Base-by-base conservation (phyloP, 768 basidiomycete genomes). In the Suillus spraguei region DNA sequence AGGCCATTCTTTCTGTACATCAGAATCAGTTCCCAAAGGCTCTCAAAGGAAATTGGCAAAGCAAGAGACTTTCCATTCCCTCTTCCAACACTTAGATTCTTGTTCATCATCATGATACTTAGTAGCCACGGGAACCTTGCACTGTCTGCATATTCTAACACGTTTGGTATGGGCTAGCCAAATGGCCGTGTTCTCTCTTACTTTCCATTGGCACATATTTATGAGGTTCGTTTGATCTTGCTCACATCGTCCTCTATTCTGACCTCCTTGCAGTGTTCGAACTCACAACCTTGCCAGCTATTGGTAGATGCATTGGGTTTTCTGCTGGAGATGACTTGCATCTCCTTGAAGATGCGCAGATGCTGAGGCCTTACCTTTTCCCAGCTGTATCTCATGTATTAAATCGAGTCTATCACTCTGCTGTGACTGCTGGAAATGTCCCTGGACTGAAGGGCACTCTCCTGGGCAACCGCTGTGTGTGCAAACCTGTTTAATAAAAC, bases 21-120 rank as follows among this genome's bases (percentile, higher is more conserved):
- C 92, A 97, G 71, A 97, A 96, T 68, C 95, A 98, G 75, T 98
- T 96, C 77, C 85, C 89, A 16, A 94, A 94, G 71, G 97, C 97
- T 3, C 79, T 93, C 65, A 81, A 83, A n/a, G 60, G 95, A 98
- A 64, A 97, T 99, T 71, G 89, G 91, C 42, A 93, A 91, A 71
- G 96, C 97, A 35, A 87, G 97, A 42, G 97, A 99, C 72, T 80
- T 94, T n/a, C n/a, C n/a, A n/a, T n/a, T n/a, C n/a, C n/a, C n/a
- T n/a, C n/a, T n/a, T n/a, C n/a, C n/a, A n/a, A n/a, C n/a, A 50
- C 55, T 35, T 64, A 1, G 60, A 46, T 46, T 67, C n/a, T 59
- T 65, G 53, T 33, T 13, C 36, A n/a, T n/a, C 44, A 93, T 94
- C 68, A 95, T 83, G 41, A 75, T 97, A 49, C 79, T 97, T 58